These are phyloP conservation scores for Trametes cingulata DNA, from an alignment of 768 basidiomycete genomes.

Conservation along the genomic window DNA sequence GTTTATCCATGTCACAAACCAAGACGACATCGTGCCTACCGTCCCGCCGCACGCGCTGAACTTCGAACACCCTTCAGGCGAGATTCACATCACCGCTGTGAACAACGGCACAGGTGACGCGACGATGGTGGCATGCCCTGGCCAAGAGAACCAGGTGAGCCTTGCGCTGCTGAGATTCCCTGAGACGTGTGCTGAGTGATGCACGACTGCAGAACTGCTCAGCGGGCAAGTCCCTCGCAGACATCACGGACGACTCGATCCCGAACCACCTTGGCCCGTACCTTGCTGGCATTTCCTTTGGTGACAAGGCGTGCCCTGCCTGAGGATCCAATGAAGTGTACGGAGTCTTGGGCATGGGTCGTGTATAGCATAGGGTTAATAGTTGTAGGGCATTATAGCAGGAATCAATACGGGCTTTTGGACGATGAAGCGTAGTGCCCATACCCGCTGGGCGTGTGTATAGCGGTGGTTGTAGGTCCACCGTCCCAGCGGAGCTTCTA, in stretches of 20 bases:
- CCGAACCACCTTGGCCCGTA: constrained; percentile 33
- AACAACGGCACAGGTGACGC: constrained; percentile 18
- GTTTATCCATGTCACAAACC: constrained; percentile 58
- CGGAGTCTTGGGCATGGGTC: too few relatives aligned
- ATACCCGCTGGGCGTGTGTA: background rate
- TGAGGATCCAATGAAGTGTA: background rate
- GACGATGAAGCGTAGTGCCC: too few relatives aligned
- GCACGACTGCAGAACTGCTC: constrained; percentile 26
- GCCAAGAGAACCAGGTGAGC: constrained; percentile 32
- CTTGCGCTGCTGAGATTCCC: background rate
- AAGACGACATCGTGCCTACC: constrained; percentile 42
- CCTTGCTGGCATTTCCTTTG: constrained; percentile 29
- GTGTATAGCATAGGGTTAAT: too few relatives aligned
- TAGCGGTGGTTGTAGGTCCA: constrained; percentile 7
- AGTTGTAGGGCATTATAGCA: too few relatives aligned
- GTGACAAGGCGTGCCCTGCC: constrained; percentile 25
- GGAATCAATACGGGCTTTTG: background rate
- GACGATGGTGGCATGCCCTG: constrained; percentile 29
- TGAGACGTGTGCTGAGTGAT: background rate
- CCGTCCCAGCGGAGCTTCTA: background rate
- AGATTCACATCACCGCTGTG: constrained; percentile 36
- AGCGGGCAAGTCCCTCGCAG: constrained; percentile 26
- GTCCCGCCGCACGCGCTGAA: constrained; percentile 39
- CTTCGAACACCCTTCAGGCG: constrained; percentile 46
- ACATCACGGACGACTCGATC: constrained; percentile 23